Conservation (phyloP, 345 rosid genomes). For the Rhodamnia argentea region DNA sequence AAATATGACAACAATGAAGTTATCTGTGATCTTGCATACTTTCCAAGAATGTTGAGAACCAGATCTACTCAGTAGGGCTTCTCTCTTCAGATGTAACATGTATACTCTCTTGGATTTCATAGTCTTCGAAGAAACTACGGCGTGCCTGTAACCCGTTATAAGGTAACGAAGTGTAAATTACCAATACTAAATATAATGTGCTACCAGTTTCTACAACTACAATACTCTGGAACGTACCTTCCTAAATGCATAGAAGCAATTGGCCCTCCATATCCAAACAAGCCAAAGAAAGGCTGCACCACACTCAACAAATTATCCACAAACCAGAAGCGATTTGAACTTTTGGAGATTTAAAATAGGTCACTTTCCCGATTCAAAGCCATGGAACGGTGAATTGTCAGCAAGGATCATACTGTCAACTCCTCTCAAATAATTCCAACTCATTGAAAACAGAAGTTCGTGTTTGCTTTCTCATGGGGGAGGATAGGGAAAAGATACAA, state of each 20-base stretch:
- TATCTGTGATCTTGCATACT: background rate
- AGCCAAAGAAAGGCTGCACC: conserved; percentile 48
- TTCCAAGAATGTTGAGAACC: background rate
- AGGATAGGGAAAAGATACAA: background rate
- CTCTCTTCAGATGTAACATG: conserved; percentile 36
- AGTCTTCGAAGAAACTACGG: conserved; percentile 59
- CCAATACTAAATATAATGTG: background rate
- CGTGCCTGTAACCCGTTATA: conserved; percentile 18
- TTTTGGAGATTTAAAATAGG: background rate
- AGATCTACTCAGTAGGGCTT: conserved; percentile 27
- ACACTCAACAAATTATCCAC: background rate
- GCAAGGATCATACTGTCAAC: background rate
- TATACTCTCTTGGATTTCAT: conserved; percentile 39
- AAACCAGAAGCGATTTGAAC: background rate
- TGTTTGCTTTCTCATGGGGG: background rate
- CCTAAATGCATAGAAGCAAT: conserved; percentile 56
- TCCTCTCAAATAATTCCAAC: background rate
- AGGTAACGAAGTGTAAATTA: background rate
- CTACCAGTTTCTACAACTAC: background rate
- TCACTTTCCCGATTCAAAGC: background rate
- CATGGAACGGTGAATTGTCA: background rate
- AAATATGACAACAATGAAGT: background rate
- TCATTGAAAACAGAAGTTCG: background rate
- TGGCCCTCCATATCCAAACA: conserved; percentile 62
- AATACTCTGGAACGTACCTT: conserved; percentile 13